Evolutionary conservation across 495 filamentous ascomycete genomes (phyloP).

Genomic region (Neurospora sp.): DNA sequence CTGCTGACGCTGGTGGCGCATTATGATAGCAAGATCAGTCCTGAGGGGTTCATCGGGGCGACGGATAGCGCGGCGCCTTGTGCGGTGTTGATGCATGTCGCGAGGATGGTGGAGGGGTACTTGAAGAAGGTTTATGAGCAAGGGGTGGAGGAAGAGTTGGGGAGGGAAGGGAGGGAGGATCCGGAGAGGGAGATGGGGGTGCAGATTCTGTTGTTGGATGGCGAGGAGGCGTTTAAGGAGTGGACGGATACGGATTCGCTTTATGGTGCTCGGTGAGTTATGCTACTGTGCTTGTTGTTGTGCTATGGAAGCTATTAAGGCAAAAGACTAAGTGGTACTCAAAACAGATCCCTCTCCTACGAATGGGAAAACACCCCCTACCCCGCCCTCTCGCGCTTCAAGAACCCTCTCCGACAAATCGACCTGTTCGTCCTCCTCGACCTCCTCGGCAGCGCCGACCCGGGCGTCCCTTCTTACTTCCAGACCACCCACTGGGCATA

Average conservation of each 20-base stretch:
- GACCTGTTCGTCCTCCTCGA: constrained; percentile 80
- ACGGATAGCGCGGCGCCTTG: constrained; percentile 85
- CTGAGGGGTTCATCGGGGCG: constrained; percentile 75
- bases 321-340: not conserved
- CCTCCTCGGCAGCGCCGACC: constrained; percentile 59
- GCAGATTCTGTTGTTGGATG: constrained; percentile 79
- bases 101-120: constrained; percentile 29
- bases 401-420: constrained; percentile 62
- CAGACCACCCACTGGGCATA: constrained; percentile 87
- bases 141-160: constrained; percentile 22
- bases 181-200: constrained; percentile 47
- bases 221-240: constrained; percentile 73
- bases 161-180: constrained; percentile 19
- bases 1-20: constrained; percentile 83
- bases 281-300: not conserved
- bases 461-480: constrained; percentile 69
- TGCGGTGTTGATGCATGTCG: constrained; percentile 69
- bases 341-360: constrained; percentile 53
- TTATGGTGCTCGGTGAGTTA: constrained; percentile 59
- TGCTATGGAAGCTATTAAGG: not conserved
- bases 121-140: constrained; percentile 29
- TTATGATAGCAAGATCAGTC: constrained; percentile 71
- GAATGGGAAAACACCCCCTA: constrained; percentile 63
- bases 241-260: constrained; percentile 72
- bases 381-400: constrained; percentile 58